Evolutionary conservation across 1,284 basidiomycete species (phyloP), one percentile per base, ranked within the genome.

Genomic region (Ustilago trichophora): DNA sequence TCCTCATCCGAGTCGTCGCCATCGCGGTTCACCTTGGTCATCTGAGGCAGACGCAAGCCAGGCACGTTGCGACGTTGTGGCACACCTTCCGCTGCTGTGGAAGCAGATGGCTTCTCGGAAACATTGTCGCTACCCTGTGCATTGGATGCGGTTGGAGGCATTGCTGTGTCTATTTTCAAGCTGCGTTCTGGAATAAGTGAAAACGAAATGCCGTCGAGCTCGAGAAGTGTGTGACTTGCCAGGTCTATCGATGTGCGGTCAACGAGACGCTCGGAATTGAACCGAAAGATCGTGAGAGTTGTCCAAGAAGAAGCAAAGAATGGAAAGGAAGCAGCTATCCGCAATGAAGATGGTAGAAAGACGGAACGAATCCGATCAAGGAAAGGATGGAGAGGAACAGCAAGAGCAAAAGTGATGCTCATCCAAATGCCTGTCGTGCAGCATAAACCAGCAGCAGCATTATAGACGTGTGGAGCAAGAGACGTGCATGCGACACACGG

Each of bases 11-110:
- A 63, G 24, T 49, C 60, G 25, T 38, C 46, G 10, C 12, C 47
- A 21, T 55, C 57, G 12, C 35, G 55, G 8, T 46, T 66, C 21
- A 66, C 57, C 44, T 70, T 70, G 37, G 67, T 70, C 53, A 70
- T 54, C 35, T 45, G 43, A 7, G 67, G 48, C 21, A 70, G 41
- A 15, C 50, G 56, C 21, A 70, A 18, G 6, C 53, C 62, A 6
- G 54, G 37, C 10, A 41, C 36, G 11, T 52, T 60, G 35, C 67
- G 60, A 35, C 49, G 52, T 5, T 21, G 49, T 12, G 56, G 10
- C 12, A 38, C 42, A 25, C 26, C 31, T 36, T 46, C 43, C 41
- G n/a, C 34, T 13, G 38, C 2, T 7, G 16, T 29, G n/a, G 36
- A 11, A n/a, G 47, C 15, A 13, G 44, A n/a, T 7, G 44, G 19